These are phyloP conservation scores for Diaporthe sp. DNA, from an alignment of 2,329 filamentous ascomycete genomes.

Conservation along the genomic window DNA sequence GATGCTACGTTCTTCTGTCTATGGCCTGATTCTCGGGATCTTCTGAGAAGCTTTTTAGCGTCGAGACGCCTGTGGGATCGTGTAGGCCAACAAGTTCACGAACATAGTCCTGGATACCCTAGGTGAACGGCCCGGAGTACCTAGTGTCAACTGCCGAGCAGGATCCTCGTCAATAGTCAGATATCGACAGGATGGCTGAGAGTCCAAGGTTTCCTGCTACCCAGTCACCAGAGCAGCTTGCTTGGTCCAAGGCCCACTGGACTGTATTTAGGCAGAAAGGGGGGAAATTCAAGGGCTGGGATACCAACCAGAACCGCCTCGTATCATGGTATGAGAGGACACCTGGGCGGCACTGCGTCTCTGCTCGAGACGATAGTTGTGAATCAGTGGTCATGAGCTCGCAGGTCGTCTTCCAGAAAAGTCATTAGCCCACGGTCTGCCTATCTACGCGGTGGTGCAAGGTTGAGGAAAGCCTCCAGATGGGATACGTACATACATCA, in stretches of 20 bases:
- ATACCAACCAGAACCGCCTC: slow-evolving; percentile 11
- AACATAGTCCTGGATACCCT: not conserved
- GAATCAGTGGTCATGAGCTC: not conserved
- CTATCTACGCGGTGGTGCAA: not conserved
- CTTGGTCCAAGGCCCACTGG: slow-evolving; percentile 13
- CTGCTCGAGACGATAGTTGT: not conserved
- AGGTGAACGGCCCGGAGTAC: slow-evolving; percentile 9
- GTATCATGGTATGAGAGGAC: not conserved
- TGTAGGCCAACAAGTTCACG: not conserved
- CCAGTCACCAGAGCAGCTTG: slow-evolving; percentile 17
- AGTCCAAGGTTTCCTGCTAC: not conserved
- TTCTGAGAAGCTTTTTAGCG: not conserved
- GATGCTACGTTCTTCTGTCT: not conserved
- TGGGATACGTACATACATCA: not conserved
- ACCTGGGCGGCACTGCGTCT: not conserved
- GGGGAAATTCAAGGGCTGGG: slow-evolving; percentile 27
- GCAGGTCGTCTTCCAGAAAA: not conserved
- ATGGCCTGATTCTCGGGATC: not conserved
- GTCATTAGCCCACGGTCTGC: not conserved
- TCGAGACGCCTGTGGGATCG: not conserved
- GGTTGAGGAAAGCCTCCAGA: not conserved
- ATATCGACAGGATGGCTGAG: not conserved
- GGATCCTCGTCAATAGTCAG: slow-evolving; percentile 20
- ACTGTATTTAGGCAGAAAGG: slow-evolving; percentile 29
- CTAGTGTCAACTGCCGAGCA: slow-evolving; percentile 29